phyloP scores from a whole-genome alignment of 345 rosid genomes.

The Pseudoturritis turrita region DNA sequence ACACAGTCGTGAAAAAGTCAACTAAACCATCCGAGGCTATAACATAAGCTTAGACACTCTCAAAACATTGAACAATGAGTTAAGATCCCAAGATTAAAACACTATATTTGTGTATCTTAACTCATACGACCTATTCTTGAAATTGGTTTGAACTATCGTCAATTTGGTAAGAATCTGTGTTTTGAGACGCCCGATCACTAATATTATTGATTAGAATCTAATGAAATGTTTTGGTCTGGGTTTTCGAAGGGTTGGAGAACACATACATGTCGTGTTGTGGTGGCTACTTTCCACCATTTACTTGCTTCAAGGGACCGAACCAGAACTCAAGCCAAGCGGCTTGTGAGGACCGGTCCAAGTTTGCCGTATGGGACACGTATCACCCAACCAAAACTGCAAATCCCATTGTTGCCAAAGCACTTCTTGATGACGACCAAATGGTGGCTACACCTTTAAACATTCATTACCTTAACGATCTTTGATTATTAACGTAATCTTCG shows the following conservation, averaged over 20 bases:
- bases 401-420: constrained; percentile 38
- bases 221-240: background rate
- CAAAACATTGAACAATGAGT: constrained; percentile 26
- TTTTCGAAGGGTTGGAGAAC: constrained; percentile 40
- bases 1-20: too few species aligned
- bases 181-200: background rate
- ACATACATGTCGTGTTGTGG: constrained; percentile 47
- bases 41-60: constrained; percentile 38
- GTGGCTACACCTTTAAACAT: constrained; percentile 44
- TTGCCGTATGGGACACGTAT: constrained; percentile 60
- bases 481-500: background rate
- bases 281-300: constrained; percentile 49
- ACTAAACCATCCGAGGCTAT: constrained; percentile 38
- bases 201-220: background rate
- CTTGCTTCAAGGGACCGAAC: constrained; percentile 34
- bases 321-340: constrained; percentile 23
- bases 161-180: constrained; percentile 36
- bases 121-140: constrained; percentile 37
- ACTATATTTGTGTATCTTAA: constrained; percentile 49
- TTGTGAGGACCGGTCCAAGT: constrained; percentile 50
- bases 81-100: constrained; percentile 26
- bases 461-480: constrained; percentile 35
- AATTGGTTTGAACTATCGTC: constrained; percentile 36
- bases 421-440: constrained; percentile 40
- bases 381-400: constrained; percentile 63